Evolutionary conservation across 345 rosid genomes (phyloP).

Genomic region (Trapa incisa): DNA sequence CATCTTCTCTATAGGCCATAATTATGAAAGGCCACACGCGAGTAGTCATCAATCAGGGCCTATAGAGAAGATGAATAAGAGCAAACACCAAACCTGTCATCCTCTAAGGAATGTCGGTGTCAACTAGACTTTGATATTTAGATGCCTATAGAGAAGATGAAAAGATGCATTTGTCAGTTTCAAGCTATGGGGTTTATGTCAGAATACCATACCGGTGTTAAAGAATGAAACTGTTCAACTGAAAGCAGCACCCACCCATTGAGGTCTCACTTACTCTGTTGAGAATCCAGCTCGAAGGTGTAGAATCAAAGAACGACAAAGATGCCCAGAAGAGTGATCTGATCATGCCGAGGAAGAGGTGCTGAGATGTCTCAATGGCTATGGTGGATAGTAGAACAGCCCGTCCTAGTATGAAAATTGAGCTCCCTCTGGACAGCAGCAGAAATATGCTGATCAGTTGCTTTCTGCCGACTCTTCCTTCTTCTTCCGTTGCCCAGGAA

Average conservation of each 20-base stretch:
- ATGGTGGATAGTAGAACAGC: constrained; percentile 11
- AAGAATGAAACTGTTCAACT: too few species aligned
- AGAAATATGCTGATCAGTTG: constrained; percentile 1
- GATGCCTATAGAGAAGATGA: constrained; percentile 34
- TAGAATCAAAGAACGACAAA: constrained; percentile 34
- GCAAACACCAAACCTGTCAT: constrained; percentile 29
- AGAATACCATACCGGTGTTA: too few species aligned
- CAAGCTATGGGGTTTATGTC: too few species aligned
- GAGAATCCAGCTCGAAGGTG: constrained; percentile 32
- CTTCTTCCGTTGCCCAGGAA: constrained; percentile 15
- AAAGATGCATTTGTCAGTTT: neutral
- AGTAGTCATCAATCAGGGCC: constrained; percentile 61
- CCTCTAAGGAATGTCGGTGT: constrained; percentile 35
- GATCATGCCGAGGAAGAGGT: constrained; percentile 9
- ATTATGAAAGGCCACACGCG: constrained; percentile 46
- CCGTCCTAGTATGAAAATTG: constrained; percentile 11
- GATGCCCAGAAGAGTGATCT: constrained; percentile 29
- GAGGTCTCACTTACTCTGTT: constrained; percentile 21
- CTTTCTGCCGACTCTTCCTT: too few species aligned
- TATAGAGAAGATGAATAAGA: constrained; percentile 15
- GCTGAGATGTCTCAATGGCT: constrained; percentile 12
- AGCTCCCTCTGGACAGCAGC: constrained; percentile 7
- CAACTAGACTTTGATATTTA: constrained; percentile 61
- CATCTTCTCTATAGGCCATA: constrained; percentile 51
- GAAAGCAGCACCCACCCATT: too few species aligned